Evolutionary conservation across 2,329 filamentous ascomycete genomes (phyloP).

Genomic region (Fusarium sp.): DNA sequence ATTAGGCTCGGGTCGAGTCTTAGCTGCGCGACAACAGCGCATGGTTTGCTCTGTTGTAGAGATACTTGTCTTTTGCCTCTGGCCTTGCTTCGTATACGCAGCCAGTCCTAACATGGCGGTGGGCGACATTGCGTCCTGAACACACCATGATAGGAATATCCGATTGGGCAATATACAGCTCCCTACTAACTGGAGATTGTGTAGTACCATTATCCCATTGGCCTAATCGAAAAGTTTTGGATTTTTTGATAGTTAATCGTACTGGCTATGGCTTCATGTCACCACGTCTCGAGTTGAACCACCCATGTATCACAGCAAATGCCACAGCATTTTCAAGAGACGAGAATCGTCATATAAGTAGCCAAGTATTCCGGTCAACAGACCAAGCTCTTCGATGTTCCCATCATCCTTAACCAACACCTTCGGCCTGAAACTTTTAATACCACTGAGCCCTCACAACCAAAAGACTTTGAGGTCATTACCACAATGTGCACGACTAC

Average conservation of each 20-base stretch:
- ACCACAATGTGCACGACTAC: conserved; percentile 2
- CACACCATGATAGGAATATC: background rate
- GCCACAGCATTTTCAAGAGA: background rate
- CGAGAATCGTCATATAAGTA: background rate
- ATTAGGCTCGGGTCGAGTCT: background rate
- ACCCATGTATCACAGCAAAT: background rate
- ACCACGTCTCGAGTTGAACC: background rate
- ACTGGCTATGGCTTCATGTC: background rate
- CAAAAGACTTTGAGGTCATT: background rate
- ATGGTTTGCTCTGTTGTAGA: background rate
- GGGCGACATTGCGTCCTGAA: background rate
- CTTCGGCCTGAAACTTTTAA: too few relatives aligned
- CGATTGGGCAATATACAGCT: background rate
- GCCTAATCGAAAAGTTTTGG: background rate
- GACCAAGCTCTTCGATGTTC: too few relatives aligned
- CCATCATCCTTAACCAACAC: too few relatives aligned
- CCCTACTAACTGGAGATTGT: background rate
- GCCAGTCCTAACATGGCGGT: background rate
- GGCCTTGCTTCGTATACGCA: background rate
- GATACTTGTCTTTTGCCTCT: background rate
- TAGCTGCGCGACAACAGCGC: background rate
- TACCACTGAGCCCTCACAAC: background rate
- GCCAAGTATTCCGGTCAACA: background rate
- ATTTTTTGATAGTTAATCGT: background rate
- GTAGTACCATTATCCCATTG: background rate